phyloP scores from a whole-genome alignment of 305 asterid genomes.

The Fraxinus nigra region DNA sequence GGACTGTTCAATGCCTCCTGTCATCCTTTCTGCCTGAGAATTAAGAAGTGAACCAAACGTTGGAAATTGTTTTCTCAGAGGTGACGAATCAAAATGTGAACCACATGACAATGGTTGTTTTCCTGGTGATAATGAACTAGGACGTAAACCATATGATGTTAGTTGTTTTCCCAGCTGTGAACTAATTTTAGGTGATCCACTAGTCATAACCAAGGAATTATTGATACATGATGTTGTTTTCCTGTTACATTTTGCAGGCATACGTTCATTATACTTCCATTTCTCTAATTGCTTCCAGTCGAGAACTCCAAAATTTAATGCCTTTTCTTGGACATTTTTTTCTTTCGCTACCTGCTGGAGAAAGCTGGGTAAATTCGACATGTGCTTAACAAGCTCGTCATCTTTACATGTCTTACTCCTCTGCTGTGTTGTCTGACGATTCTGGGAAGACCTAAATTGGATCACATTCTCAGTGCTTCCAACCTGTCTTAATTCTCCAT shows the following conservation, averaged over 20 bases:
- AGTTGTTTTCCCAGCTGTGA: conserved; percentile 32
- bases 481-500: conserved; percentile 27
- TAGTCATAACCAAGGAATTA: conserved; percentile 33
- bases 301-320: conserved; percentile 89
- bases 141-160: conserved; percentile 24
- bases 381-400: conserved; percentile 82
- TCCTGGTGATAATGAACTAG: conserved; percentile 26
- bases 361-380: conserved; percentile 86
- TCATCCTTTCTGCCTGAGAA: conserved; percentile 30
- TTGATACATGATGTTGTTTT: conserved; percentile 39
- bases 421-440: conserved; percentile 29
- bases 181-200: conserved; percentile 36
- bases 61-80: conserved; percentile 34
- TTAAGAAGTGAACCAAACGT: conserved; percentile 24
- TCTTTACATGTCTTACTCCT: conserved; percentile 35
- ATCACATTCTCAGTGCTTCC: conserved; percentile 30
- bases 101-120: conserved; percentile 25
- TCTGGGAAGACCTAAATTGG: conserved; percentile 32
- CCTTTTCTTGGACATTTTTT: conserved; percentile 65
- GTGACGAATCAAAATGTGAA: conserved; percentile 34
- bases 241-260: conserved; percentile 48
- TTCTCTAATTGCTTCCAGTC: conserved; percentile 86
- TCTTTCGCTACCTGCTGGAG: conserved; percentile 67
- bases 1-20: conserved; percentile 22
- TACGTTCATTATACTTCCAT: conserved; percentile 74